These are phyloP conservation scores for Cystoderma amianthinum DNA, from an alignment of 768 basidiomycete genomes.

Conservation along the genomic window DNA sequence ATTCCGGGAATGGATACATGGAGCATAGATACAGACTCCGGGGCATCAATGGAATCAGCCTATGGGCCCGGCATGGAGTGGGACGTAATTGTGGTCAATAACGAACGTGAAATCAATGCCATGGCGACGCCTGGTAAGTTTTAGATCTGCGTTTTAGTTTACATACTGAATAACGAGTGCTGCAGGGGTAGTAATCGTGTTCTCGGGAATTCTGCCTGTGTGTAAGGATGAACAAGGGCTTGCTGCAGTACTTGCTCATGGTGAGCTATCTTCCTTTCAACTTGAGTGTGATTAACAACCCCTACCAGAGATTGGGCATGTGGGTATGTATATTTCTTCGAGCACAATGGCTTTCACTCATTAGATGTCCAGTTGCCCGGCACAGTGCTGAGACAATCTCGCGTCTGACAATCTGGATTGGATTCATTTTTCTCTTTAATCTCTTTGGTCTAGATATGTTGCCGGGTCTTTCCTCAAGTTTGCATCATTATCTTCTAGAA, in stretches of 20 bases:
- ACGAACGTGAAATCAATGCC: constrained; percentile 67
- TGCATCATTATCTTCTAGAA: constrained; percentile 48
- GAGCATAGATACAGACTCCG: constrained; percentile 16
- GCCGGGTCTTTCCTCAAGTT: constrained; percentile 40
- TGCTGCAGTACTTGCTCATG: constrained; percentile 81
- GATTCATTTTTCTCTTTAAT: constrained; percentile 34
- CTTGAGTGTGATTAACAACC: too few species aligned
- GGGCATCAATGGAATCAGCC: constrained; percentile 11
- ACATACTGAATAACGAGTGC: neutral
- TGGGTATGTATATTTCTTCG: constrained; percentile 31
- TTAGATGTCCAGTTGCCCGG: constrained; percentile 24
- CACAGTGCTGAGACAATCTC: constrained; percentile 50
- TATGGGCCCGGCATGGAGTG: constrained; percentile 38
- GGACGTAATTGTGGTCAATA: constrained; percentile 76
- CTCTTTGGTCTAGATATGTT: constrained; percentile 51
- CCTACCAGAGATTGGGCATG: constrained; percentile 72
- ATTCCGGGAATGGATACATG: neutral
- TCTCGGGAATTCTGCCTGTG: constrained; percentile 82
- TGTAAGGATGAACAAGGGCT: constrained; percentile 75
- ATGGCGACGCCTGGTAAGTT: constrained; percentile 61
- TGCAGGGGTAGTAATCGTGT: constrained; percentile 74
- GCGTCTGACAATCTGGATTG: constrained; percentile 32
- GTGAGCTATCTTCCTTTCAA: too few species aligned
- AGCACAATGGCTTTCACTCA: neutral
- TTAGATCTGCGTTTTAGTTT: neutral